Conservation (phyloP, 2,329 filamentous ascomycete genomes). For the Hymenoscyphus repandus region DNA sequence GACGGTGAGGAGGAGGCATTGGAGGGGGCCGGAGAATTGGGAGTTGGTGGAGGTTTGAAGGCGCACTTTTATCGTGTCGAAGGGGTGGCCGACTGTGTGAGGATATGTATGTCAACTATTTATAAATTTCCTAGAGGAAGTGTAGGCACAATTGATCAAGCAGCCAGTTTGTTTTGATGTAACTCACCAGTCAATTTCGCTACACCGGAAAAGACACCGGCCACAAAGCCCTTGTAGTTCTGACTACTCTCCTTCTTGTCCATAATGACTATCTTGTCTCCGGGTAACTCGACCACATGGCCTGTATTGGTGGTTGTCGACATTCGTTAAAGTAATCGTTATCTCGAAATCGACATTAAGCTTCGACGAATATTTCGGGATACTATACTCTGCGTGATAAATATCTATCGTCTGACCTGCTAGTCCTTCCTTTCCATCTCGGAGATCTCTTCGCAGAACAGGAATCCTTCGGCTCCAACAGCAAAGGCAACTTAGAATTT, state of each 20-base stretch:
- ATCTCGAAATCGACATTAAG: neutral
- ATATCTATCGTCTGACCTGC: no score
- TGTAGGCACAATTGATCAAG: neutral
- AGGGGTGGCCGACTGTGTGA: slow-evolving; percentile 58
- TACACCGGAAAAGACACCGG: slow-evolving; percentile 91
- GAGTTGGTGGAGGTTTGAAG: slow-evolving; percentile 75
- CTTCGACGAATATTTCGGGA: neutral
- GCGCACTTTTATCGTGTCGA: slow-evolving; percentile 96
- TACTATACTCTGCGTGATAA: no score
- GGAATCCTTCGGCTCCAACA: no score
- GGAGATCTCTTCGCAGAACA: no score
- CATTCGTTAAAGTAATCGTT: neutral
- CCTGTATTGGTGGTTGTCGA: slow-evolving; percentile 2
- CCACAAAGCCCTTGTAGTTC: slow-evolving; percentile 89
- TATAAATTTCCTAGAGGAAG: slow-evolving; percentile 23
- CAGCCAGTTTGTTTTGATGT: neutral
- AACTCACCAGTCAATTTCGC: slow-evolving; percentile 77
- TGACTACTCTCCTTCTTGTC: slow-evolving; percentile 36
- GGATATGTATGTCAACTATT: slow-evolving; percentile 1
- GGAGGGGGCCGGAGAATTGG: slow-evolving; percentile 79
- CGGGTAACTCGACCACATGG: neutral
- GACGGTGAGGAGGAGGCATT: slow-evolving; percentile 80
- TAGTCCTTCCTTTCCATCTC: no score
- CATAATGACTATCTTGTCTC: slow-evolving; percentile 4
- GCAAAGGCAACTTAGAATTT: no score